Evolutionary conservation across 805 yeast species (phyloP).

Genomic region (Blastobotrys mokoenaii): DNA sequence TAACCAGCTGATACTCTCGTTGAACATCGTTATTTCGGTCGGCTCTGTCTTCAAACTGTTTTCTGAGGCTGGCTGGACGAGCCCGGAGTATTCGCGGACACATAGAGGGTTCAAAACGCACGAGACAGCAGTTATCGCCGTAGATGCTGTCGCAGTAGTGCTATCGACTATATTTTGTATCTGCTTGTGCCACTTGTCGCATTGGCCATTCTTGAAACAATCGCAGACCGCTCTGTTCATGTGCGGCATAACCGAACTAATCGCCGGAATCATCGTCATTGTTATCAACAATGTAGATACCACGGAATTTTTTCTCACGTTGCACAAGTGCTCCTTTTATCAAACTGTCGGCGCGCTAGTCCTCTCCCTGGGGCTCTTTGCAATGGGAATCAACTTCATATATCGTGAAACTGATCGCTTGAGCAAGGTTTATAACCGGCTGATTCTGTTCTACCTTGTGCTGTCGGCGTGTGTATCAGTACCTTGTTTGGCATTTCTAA

Average conservation of each 20-base stretch:
- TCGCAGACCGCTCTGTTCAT: constrained; percentile 1
- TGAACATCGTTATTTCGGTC: neutral
- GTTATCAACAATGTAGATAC: constrained; percentile 3
- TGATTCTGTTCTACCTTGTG: constrained; percentile 1
- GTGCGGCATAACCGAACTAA: constrained; percentile 1
- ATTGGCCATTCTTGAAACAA: constrained; percentile 4
- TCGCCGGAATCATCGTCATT: constrained; percentile 4
- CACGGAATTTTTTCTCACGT: neutral
- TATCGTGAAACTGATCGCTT: constrained; percentile 3
- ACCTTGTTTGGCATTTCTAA: neutral
- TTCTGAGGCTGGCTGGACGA: neutral
- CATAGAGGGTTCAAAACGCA: neutral
- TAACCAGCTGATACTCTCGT: neutral
- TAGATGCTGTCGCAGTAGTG: constrained; percentile 1
- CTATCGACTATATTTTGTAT: constrained; percentile 1
- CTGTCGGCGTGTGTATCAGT: neutral
- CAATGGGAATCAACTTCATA: constrained; percentile 7
- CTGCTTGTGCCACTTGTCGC: constrained; percentile 3
- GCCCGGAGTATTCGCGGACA: neutral
- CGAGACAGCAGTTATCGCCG: constrained; percentile 2
- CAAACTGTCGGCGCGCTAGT: constrained; percentile 14
- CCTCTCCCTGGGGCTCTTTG: constrained; percentile 17
- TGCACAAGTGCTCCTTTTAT: neutral
- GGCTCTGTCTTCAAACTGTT: neutral
- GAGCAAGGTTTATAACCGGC: neutral